Evolutionary conservation across 495 filamentous ascomycete genomes (phyloP), one percentile per base, ranked within the genome.

Genomic region (Aspergillus leporis): DNA sequence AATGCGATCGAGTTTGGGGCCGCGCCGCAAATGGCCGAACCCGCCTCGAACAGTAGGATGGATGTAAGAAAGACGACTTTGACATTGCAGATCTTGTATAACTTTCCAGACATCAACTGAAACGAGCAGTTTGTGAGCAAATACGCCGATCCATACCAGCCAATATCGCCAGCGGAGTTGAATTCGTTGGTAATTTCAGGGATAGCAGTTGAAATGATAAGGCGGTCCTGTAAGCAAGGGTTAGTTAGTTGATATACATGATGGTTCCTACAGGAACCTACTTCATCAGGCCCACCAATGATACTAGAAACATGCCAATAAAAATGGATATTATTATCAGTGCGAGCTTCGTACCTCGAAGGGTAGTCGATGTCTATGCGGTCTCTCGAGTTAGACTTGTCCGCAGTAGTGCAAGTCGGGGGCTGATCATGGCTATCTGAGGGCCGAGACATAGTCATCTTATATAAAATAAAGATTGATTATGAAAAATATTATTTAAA

Each of bases 11-110:
- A 91, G 36, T 72, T 87, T 0, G 88, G 85, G 4, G 92, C 87
- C 0, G 83, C 83, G 45, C 83, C 91, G 68, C 90, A 94, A 51
- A 95, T 73, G 34, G 87, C 69, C 41, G 84, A 88, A 18, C 86
- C 87, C 21, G 90, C 36, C 60, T 93, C 91, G 70, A 96, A 95
- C 28, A 87, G 9, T 5, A 63, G 25, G 3, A 64, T 16, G 60
- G 51, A 40, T 2, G 21, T 38, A 1, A 59, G 50, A 23, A 77
- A 84, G 6, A 70, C 61, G 55, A 46, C 57, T 65, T 83, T 81
- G 12, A 70, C 70, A 34, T 66, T 63, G 63, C 76, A 85, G 49
- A 85, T 62, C 38, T 74, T 74, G 12, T 53, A 53, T 4, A 53
- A 16, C 30, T 32, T 30, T 41, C 81, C 81, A 51, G 69, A 80